Evolutionary conservation across 1,284 basidiomycete genomes (phyloP).

Genomic region (Inonotus obliquus): DNA sequence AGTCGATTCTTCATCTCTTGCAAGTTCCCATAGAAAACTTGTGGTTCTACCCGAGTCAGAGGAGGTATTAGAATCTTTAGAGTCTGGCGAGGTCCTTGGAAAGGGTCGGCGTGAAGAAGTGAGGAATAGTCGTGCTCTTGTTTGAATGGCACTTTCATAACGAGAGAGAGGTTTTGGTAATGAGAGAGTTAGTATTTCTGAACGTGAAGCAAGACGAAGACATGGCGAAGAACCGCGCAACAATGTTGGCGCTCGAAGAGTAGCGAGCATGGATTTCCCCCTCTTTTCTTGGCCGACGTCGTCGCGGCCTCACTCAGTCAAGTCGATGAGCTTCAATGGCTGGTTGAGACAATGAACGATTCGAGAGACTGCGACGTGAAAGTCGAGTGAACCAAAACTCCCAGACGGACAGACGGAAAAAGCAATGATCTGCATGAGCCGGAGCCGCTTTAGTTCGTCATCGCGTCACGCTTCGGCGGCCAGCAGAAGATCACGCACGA

Average conservation of each 20-base stretch:
- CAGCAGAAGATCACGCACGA: neutral
- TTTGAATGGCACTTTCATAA: neutral
- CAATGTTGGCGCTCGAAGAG: neutral
- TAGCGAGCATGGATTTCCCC: neutral
- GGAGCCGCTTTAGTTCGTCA: conserved; percentile 1
- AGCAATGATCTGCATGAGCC: neutral
- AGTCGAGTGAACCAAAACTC: neutral
- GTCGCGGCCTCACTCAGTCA: too few species aligned
- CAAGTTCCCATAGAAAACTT: neutral
- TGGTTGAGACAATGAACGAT: neutral
- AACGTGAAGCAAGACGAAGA: conserved; percentile 6
- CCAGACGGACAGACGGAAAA: neutral
- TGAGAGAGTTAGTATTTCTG: neutral
- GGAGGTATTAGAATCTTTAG: neutral
- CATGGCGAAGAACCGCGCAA: conserved; percentile 3
- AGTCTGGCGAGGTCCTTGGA: neutral
- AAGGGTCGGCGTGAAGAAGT: neutral
- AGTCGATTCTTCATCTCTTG: neutral
- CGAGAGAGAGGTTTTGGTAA: neutral
- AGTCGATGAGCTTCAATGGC: too few species aligned
- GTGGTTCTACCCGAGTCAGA: neutral
- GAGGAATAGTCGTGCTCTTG: neutral
- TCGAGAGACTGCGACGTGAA: neutral
- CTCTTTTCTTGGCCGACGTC: too few species aligned
- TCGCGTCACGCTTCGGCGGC: neutral